Evolutionary conservation across 257 asterid genomes (phyloP).

Genomic region (Solanum sejunctum): DNA sequence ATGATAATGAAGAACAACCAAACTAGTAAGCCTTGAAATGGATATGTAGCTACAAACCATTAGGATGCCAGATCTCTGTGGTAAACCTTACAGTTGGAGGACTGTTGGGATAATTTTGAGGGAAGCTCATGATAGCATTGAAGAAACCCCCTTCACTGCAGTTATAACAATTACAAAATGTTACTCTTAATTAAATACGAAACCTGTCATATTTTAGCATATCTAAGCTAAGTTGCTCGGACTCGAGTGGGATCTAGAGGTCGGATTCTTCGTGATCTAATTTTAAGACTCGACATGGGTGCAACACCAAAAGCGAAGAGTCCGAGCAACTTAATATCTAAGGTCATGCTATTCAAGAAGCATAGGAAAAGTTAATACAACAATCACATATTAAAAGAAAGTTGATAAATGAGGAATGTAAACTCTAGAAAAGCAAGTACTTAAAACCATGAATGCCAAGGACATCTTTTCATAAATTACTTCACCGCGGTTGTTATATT

Average conservation of each 20-base stretch:
- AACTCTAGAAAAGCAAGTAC: not conserved
- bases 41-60: conserved; percentile 44
- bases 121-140: conserved; percentile 95
- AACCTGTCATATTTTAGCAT: not conserved
- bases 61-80: conserved; percentile 97
- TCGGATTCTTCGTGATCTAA: no score
- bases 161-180: not conserved
- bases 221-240: not conserved
- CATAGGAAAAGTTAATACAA: not conserved
- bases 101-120: conserved; percentile 78
- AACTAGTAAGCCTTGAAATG: not conserved
- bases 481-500: not conserved
- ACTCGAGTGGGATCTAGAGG: no score
- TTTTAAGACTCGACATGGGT: no score
- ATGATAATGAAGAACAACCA: not conserved
- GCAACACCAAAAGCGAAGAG: no score
- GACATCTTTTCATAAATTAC: not conserved
- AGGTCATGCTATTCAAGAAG: not conserved
- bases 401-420: not conserved
- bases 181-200: not conserved
- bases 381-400: not conserved
- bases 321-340: not conserved
- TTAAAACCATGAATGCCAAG: not conserved
- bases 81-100: conserved; percentile 95
- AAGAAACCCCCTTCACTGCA: conserved; percentile 98